Conservation (phyloP, 805 yeast genomes). For the Danielia oregonensis region DNA sequence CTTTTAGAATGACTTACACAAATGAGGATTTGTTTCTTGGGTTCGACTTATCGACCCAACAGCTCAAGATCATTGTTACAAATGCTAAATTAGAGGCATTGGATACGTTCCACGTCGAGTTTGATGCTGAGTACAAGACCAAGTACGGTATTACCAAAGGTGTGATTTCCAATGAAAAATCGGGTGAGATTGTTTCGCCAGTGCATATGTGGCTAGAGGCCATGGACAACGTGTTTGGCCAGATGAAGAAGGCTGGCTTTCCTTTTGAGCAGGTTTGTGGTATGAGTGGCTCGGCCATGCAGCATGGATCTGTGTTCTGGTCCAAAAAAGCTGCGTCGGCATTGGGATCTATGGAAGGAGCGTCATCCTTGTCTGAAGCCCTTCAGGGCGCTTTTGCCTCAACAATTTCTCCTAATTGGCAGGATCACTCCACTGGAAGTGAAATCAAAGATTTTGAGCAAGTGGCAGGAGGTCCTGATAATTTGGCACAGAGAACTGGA, state of each 20-base stretch:
- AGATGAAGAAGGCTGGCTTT: slow-evolving; percentile 48
- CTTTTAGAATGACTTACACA: slow-evolving; percentile 18
- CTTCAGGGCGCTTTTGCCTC: slow-evolving; percentile 55
- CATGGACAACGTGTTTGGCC: slow-evolving; percentile 55
- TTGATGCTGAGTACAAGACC: slow-evolving; percentile 58
- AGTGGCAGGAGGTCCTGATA: slow-evolving; percentile 53
- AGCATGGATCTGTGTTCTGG: slow-evolving; percentile 90
- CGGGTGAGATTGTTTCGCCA: slow-evolving; percentile 70
- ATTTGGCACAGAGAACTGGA: slow-evolving; percentile 69
- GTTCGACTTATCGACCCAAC: slow-evolving; percentile 87
- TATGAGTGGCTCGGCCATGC: slow-evolving; percentile 85
- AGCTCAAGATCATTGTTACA: slow-evolving; percentile 70
- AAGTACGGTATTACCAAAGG: slow-evolving; percentile 70
- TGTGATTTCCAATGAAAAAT: slow-evolving; percentile 50
- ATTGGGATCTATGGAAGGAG: slow-evolving; percentile 34
- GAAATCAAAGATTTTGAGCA: slow-evolving; percentile 63
- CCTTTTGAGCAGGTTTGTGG: slow-evolving; percentile 60
- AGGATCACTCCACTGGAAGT: slow-evolving; percentile 79
- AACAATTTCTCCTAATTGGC: slow-evolving; percentile 85
- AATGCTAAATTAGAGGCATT: slow-evolving; percentile 50
- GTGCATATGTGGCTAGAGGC: slow-evolving; percentile 92
- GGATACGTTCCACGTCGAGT: slow-evolving; percentile 61
- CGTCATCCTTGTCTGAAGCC: slow-evolving; percentile 41
- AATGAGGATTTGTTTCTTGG: slow-evolving; percentile 47
- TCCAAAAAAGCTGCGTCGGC: slow-evolving; percentile 42